Evolutionary conservation across 164 flowering plant species (phyloP), one percentile per base, ranked within the genome.

Genomic region (Akebia trifoliata): DNA sequence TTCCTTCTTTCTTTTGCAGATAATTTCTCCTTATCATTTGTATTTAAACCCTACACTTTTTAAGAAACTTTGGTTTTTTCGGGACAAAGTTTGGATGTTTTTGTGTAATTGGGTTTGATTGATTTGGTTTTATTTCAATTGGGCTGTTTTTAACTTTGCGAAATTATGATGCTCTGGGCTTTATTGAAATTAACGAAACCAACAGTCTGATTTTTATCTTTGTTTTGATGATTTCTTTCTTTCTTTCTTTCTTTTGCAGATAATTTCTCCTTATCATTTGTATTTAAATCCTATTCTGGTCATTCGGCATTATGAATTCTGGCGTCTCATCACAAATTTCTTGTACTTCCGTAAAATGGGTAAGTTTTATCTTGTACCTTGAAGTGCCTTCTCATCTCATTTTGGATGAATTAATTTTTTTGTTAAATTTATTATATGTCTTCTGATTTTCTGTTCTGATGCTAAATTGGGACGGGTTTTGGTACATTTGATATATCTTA

Each of bases 291-390:
- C 97, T 5, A 81, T 8, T 18, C 85, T 84, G 22, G 96, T 93
- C 38, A 78, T 88, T 37, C 84, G 83, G 76, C 84, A 86, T 11
- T 90, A 90, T 67, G 87, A 94, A 60, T 69, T 87, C 59, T 94
- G 99, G 97, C 90, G 99, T 50, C 95, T 94, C 46, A 29, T 94
- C 63, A 94, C 99, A 14, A 94, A 94, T 63, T 90, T 94, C 81
- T 65, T 94, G 53, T 94, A 86, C 82, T 94, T 94, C 62, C 83
- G 97, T 31, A 87, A 86, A 59, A 87, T 94, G 96, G 99, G 99
- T 94, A 78, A 59, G 56, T 20, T 31, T n/a, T 18, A 18, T 29
- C 10, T 22, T 32, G 40, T 20, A 30, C 20, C 12, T 8, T 4
- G 15, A 47, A 2, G 31, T 11, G 12, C 1, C 21, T 2, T 32